Conservation (phyloP, 2,329 filamentous ascomycete species). For the Trichoderma lentiforme region DNA sequence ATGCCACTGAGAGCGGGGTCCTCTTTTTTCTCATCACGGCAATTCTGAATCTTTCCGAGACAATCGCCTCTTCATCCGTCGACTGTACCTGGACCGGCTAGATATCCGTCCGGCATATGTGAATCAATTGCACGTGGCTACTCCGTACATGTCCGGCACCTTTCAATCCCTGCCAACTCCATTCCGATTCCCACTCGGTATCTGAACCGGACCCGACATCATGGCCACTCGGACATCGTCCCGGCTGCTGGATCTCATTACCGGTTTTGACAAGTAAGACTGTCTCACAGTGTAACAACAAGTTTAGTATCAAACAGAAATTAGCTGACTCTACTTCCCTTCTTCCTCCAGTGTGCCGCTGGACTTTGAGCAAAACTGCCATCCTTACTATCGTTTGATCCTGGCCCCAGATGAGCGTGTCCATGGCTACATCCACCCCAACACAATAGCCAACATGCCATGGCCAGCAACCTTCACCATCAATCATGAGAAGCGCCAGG, state of each 20-base stretch:
- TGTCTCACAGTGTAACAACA: neutral
- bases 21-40: neutral
- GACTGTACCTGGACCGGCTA: neutral
- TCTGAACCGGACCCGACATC: neutral
- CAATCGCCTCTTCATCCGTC: neutral
- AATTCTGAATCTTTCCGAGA: neutral
- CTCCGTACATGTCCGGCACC: neutral
- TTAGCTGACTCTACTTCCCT: neutral
- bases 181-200: neutral
- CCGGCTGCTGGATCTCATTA: constrained; percentile 38
- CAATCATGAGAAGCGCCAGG: constrained; percentile 30
- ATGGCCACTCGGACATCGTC: constrained; percentile 17
- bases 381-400: constrained; percentile 44
- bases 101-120: neutral
- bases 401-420: constrained; percentile 44
- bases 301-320: neutral
- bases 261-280: constrained; percentile 42
- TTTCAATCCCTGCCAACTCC: neutral
- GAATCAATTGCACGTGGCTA: neutral
- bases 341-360: constrained; percentile 43
- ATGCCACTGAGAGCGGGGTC: neutral
- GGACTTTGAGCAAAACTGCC: constrained; percentile 36
- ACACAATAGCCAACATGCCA: constrained; percentile 45
- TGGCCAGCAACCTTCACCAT: constrained; percentile 42
- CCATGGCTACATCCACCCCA: constrained; percentile 49